A percentile compares a stretch with the other conserved stretches of the same genome.
Evolutionary conservation across 495 filamentous ascomycete genomes (phyloP).

Genomic region (Tuber magnatum): DNA sequence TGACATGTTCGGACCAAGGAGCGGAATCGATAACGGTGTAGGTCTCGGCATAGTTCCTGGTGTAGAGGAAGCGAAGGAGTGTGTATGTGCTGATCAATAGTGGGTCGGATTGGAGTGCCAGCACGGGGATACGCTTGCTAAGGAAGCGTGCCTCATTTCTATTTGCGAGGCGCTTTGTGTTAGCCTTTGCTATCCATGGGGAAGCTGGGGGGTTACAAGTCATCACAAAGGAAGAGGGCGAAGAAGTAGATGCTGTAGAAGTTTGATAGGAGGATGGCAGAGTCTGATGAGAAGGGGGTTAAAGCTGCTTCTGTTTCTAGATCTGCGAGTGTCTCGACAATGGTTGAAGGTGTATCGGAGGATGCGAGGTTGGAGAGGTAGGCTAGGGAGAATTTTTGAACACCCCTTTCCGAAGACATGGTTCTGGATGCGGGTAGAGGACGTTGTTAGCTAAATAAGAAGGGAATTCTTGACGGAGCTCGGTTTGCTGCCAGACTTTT

Average conservation of each 20-base stretch:
- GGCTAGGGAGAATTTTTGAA: constrained; percentile 23
- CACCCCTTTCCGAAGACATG: constrained; percentile 5
- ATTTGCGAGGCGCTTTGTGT: not conserved
- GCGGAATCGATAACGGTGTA: constrained; percentile 45
- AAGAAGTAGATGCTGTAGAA: constrained; percentile 52
- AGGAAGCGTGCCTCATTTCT: constrained; percentile 52
- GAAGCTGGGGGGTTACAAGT: constrained; percentile 44
- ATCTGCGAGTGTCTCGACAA: constrained; percentile 46
- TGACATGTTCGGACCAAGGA: constrained; percentile 46
- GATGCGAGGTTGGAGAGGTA: constrained; percentile 44
- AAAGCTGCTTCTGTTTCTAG: constrained; percentile 46
- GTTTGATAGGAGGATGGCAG: constrained; percentile 43
- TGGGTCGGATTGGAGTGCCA: constrained; percentile 43
- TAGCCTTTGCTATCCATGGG: not conserved
- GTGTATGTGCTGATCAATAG: constrained; percentile 46
- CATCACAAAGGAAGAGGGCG: constrained; percentile 49
- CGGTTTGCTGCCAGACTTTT: not conserved
- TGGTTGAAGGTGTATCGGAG: constrained; percentile 43
- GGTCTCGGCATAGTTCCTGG: constrained; percentile 45
- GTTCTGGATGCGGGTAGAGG: not conserved
- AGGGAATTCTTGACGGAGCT: not conserved
- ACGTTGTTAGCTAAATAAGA: not conserved
- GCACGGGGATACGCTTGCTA: constrained; percentile 47
- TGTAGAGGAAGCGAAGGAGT: constrained; percentile 50
- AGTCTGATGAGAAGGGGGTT: constrained; percentile 38